Base-by-base conservation (phyloP, 257 asterid genomes). In the Capsicum pubescens region DNA sequence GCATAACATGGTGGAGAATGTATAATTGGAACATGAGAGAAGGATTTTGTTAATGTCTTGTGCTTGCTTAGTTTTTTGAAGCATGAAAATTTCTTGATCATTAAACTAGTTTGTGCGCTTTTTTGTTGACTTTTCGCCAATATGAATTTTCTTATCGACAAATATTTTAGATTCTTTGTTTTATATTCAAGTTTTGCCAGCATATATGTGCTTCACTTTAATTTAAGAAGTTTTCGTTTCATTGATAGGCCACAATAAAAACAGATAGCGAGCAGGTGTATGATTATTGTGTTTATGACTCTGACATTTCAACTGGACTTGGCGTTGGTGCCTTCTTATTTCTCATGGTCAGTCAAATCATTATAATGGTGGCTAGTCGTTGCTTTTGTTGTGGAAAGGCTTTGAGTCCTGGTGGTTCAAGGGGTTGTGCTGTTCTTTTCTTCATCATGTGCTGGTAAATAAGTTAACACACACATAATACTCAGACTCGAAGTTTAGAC, bases 341-440 rank as follows among this genome's bases (percentile, higher is more conserved):
- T 64, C 89, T 90, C 19, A 61, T 88, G 86, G 83, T 68, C 2
- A 68, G 91, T 60, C 92, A 90, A 71, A 17, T 86, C 3, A 67
- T 90, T 12, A 74, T 86, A 39, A 88, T 90, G 89, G 46, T 84
- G 7, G 84, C 85, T 3, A 90, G 88, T 72, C 67, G 84, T 71
- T 90, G 92, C 68, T 90, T 90, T 70, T 90, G 92, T 82, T 90
- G 85, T 67, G 92, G 92, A 59, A 88, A 63, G 71, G 83, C 92
- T 36, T 58, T 90, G 42, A 84, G 58, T 26, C 90, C 91, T 1
- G 90, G 92, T 19, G 59, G 92, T 54, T 85, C 92, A 4, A 87
- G 92, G 78, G 90, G 87, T 8, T 88, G 92, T 76, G 89, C 92
- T 8, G 36, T 87, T 59, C 83, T 88, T n/a, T 83, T 90, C 19